A percentile compares a stretch with the other conserved stretches of the same genome.
phyloP scores from a whole-genome alignment of 176 grass and related monocot species.

The Calamus simplicifolius region DNA sequence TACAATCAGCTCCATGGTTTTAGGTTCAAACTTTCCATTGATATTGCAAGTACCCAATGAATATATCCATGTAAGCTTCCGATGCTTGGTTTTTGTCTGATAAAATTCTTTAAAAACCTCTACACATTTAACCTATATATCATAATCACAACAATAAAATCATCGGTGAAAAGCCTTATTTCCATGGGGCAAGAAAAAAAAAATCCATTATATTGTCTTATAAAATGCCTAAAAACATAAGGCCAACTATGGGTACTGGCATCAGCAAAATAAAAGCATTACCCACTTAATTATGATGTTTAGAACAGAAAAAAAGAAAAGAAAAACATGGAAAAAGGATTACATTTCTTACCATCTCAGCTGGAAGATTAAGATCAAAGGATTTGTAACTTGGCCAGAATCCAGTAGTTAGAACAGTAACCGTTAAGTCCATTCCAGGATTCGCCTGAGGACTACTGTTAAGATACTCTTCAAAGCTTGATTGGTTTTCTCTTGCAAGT shows the following conservation, averaged over 20 bases:
- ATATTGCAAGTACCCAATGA: constrained; percentile 92
- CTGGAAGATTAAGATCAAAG: constrained; percentile 94
- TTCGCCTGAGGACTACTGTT: constrained; percentile 32
- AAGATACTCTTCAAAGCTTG: constrained; percentile 77
- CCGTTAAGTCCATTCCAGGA: constrained; percentile 83
- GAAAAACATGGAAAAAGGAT: constrained; percentile 4
- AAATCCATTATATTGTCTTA: no score
- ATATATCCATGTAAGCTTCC: constrained; percentile 99
- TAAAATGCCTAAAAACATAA: no score
- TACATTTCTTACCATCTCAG: constrained; percentile 66
- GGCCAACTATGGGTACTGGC: neutral
- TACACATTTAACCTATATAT: constrained; percentile 75
- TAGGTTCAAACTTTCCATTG: constrained; percentile 63
- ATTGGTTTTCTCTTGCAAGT: constrained; percentile 75
- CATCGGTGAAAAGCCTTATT: no score
- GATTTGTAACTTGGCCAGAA: constrained; percentile 99
- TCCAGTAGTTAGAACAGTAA: constrained; percentile 88
- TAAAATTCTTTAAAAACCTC: constrained; percentile 94
- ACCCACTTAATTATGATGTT: no score
- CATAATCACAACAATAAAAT: constrained; percentile 2
- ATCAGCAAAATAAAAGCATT: neutral
- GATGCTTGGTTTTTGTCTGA: constrained; percentile 80
- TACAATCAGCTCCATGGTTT: constrained; percentile 79
- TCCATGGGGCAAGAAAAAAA: no score
- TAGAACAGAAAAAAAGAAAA: no score